phyloP scores from a whole-genome alignment of 345 rosid species.

The Linum tenue region DNA sequence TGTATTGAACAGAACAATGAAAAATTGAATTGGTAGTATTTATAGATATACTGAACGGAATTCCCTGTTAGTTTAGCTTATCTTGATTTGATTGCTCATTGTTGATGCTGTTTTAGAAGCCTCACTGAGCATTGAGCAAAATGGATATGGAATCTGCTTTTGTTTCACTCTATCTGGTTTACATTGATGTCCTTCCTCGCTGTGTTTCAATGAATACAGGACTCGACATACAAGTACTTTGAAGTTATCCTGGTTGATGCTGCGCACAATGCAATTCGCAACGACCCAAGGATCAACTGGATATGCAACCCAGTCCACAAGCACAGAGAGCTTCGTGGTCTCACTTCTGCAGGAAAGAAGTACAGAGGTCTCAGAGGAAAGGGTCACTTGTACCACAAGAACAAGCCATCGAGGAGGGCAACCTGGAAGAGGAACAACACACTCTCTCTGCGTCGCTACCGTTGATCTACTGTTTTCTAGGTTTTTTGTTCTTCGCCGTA shows the following conservation, averaged over 20 bases:
- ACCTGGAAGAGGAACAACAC: slow-evolving; percentile 96
- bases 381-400: slow-evolving; percentile 85
- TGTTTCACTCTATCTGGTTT: neutral
- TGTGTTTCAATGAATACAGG: slow-evolving; percentile 27
- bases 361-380: slow-evolving; percentile 87
- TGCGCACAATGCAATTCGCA: slow-evolving; percentile 47
- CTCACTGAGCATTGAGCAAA: neutral
- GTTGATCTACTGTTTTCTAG: slow-evolving; percentile 23
- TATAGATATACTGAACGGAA: too few species aligned
- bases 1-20: too few species aligned
- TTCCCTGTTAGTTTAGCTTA: neutral
- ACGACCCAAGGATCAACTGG: slow-evolving; percentile 59
- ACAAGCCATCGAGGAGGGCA: slow-evolving; percentile 89
- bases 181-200: neutral
- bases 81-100: neutral
- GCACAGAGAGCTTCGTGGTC: slow-evolving; percentile 25
- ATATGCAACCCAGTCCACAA: slow-evolving; percentile 82
- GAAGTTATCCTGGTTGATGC: slow-evolving; percentile 3
- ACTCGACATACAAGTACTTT: slow-evolving; percentile 25
- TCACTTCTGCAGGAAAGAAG: slow-evolving; percentile 94
- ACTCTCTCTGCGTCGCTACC: slow-evolving; percentile 78
- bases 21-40: too few species aligned
- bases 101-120: neutral
- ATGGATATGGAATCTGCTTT: neutral
- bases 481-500: too few species aligned